Base-by-base conservation (phyloP, 2,329 filamentous ascomycete species). In the Raffaelea albimanens region DNA sequence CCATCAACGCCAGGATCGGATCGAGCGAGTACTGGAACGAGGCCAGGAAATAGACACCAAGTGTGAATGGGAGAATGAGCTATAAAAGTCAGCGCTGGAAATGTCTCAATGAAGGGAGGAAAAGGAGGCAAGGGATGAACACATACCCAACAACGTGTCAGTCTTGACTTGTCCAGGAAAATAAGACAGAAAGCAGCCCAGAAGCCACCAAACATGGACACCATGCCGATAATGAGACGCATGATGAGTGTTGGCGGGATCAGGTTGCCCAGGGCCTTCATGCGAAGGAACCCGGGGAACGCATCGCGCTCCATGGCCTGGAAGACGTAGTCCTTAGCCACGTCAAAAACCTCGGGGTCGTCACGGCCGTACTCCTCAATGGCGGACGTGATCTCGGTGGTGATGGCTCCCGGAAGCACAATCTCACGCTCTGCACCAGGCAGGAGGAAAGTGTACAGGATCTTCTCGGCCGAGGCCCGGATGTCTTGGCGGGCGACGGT, bases 281-380 rank as follows among this genome's bases (percentile, higher is more conserved):
- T 87, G 61, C 91, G 80, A 50, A 98, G 74, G 67, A 98, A 98
- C 1, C 91, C 91, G 1, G 94, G 93, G 63, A 95, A 98, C n/a
- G 94, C 93, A 68, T 98, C 93, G 48, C 94, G 81, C 68, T 98
- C 94, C 93, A 98, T 98, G 31, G 94, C 94, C 67, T 98, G 94
- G 66, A 97, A 98, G 53, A 97, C 93, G 63, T 97, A 98, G 69
- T 98, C 93, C 71, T 98, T 98, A 47, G 93, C 93, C 19, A 87
- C 82, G 62, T 97, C 93, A 59, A 98, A 98, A 13, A 98, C 85
- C 64, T 98, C 93, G 0, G 93, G 93, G 61, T 98, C 93, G 59
- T 97, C 93, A 57, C 93, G 82, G 41, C 88, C 87, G 54, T 88
- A 83, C 56, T 91, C 85, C 67, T 98, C 93, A 53, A 98, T 94